A percentile compares a stretch with the other conserved stretches of the same genome.
phyloP scores from a whole-genome alignment of 768 basidiomycete genomes.

The Gautieria morchelliformis region DNA sequence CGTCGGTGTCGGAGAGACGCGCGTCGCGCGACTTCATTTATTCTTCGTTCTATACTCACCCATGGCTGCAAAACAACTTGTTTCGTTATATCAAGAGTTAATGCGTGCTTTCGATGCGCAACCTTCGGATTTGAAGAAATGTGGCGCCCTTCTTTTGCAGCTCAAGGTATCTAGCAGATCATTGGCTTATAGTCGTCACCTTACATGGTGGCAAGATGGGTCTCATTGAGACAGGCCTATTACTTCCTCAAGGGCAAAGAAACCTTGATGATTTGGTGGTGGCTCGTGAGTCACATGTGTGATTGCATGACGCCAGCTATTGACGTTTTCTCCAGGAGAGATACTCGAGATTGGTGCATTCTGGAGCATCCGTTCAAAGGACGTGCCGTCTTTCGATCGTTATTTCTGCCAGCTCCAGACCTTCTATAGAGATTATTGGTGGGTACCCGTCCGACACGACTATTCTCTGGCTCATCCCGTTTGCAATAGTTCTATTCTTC shows the following conservation, averaged over 20 bases:
- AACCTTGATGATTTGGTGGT: slow-evolving; percentile 60
- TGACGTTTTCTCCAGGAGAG: slow-evolving; percentile 47
- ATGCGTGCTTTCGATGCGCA: slow-evolving; percentile 54
- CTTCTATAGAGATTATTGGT: slow-evolving; percentile 85
- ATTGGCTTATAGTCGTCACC: neutral
- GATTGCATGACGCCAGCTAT: neutral
- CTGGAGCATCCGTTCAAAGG: slow-evolving; percentile 81
- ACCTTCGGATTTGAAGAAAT: slow-evolving; percentile 60
- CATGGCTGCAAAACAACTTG: slow-evolving; percentile 49
- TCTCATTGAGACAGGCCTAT: slow-evolving; percentile 65
- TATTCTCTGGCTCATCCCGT: slow-evolving; percentile 3
- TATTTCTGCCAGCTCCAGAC: slow-evolving; percentile 88
- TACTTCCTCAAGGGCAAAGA: slow-evolving; percentile 59
- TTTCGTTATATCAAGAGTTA: slow-evolving; percentile 55
- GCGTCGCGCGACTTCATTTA: slow-evolving; percentile 16
- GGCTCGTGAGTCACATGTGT: slow-evolving; percentile 46
- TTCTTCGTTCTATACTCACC: neutral
- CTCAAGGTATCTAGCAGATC: slow-evolving; percentile 49
- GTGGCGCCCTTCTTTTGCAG: slow-evolving; percentile 51
- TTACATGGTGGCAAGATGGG: slow-evolving; percentile 41
- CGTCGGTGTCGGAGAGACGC: slow-evolving; percentile 30
- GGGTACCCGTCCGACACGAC: slow-evolving; percentile 8
- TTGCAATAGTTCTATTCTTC: slow-evolving; percentile 49
- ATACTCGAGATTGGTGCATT: slow-evolving; percentile 94
- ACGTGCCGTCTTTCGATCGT: slow-evolving; percentile 88